These are phyloP conservation scores for Luvunga scandens DNA, from an alignment of 345 rosid genomes.

Conservation along the genomic window DNA sequence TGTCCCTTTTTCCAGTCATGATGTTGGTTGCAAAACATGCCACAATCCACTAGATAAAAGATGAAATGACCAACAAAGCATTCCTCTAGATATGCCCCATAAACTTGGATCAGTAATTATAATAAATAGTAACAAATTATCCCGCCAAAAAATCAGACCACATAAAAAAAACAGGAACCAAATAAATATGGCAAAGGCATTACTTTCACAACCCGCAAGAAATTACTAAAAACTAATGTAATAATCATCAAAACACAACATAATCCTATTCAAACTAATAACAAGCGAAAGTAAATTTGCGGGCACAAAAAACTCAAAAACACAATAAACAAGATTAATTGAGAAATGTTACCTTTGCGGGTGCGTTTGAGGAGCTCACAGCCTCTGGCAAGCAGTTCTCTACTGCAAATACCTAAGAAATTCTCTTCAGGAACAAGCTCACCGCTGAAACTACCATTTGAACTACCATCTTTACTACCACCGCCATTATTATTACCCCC, in stretches of 20 bases:
- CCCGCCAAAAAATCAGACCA: neutral
- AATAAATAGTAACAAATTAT: neutral
- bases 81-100: neutral
- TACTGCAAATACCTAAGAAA: conserved; percentile 77
- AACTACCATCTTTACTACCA: conserved; percentile 62
- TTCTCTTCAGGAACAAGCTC: conserved; percentile 85
- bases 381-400: conserved; percentile 89
- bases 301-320: neutral
- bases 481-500: conserved; percentile 42
- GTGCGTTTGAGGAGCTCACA: conserved; percentile 94
- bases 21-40: neutral
- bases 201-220: neutral
- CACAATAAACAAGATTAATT: neutral
- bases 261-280: too few relatives aligned
- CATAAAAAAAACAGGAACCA: neutral
- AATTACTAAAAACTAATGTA: neutral
- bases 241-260: neutral
- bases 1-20: neutral
- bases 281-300: too few relatives aligned
- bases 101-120: neutral
- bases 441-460: conserved; percentile 76
- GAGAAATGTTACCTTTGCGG: conserved; percentile 59
- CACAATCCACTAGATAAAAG: neutral
- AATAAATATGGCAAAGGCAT: neutral
- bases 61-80: neutral